Base-by-base conservation (phyloP, 345 rosid genomes). In the Eucalyptus erythrocorys region DNA sequence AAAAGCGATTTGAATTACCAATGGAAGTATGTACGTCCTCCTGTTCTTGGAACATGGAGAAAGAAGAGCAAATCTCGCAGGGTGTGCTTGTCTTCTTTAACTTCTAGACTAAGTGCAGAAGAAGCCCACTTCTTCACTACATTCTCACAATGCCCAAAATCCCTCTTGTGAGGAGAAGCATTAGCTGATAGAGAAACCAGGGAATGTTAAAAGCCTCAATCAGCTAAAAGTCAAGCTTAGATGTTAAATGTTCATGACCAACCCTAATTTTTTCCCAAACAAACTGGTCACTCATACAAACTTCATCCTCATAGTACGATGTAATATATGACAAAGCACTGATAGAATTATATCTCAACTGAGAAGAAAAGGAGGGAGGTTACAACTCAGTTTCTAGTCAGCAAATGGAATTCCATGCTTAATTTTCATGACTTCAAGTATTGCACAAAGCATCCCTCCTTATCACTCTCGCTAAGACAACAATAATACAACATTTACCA, bases 31-130 rank as follows among this genome's bases (percentile, higher is more conserved):
- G 99, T 93, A 42, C 99, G 95, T 55, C 99, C 99, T 89, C 99
- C 99, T 15, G 99, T 98, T 90, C 99, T 93, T 26, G 99, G 99
- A 88, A 98, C 92, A 91, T 98, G 99, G 71, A 98, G 96, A 93
- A 98, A 98, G 90, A 97, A 97, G 86, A 98, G 92, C 90, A 98
- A 90, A 90, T 96, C 99, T 76, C 88, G 93, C 64, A 98, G 95
- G 22, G 91, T 93, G 90, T 94, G 98, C 85, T 92, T 94, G 88
- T 95, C 95, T 71, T 91, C 95, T 85, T 88, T 89, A 79, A 91
- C 87, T 90, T 93, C 93, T 88, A 92, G 92, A 89, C 92, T 93
- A 85, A 90, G 93, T 43, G 97, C 94, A 88, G 97, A 91, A 82
- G 87, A 61, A 14, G 95, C 96, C 99, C 99, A 98, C 6, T 40